Evolutionary conservation across 2,329 filamentous ascomycete genomes (phyloP).

Genomic region (Aspergillus quadrilineatus): DNA sequence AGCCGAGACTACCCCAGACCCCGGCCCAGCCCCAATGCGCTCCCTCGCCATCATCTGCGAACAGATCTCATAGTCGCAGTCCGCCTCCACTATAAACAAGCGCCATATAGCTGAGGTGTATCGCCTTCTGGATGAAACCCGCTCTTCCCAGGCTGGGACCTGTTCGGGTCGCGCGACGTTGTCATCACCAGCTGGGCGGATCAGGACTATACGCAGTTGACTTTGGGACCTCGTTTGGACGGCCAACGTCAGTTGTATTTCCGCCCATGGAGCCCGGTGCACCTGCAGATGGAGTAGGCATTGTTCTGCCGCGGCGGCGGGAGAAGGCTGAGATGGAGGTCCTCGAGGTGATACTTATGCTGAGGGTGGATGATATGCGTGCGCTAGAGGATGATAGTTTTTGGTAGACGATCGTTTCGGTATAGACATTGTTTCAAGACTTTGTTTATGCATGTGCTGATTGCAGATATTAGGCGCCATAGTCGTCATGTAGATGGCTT

Average conservation of each 20-base stretch:
- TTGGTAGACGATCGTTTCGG: not conserved
- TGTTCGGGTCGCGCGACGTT: conserved; percentile 16
- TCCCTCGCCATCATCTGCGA: conserved; percentile 1
- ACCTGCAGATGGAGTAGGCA: conserved; percentile 4
- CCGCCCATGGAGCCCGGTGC: conserved; percentile 6
- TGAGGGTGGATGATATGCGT: conserved; percentile 9
- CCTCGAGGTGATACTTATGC: conserved; percentile 6
- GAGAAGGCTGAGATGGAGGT: not conserved
- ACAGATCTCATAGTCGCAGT: not conserved
- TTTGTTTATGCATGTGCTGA: too few relatives aligned
- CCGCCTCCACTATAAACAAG: not conserved
- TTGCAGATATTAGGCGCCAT: too few relatives aligned
- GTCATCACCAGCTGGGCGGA: conserved; percentile 18
- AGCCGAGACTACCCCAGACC: not conserved
- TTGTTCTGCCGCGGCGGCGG: conserved; percentile 4
- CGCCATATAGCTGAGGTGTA: conserved; percentile 10
- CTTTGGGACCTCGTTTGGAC: conserved; percentile 10
- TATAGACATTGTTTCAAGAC: too few relatives aligned
- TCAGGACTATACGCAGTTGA: conserved; percentile 11
- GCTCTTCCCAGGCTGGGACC: conserved; percentile 14
- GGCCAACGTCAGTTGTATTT: conserved; percentile 7
- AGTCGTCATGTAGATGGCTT: too few relatives aligned
- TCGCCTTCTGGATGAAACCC: not conserved
- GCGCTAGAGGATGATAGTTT: not conserved
- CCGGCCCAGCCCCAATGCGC: not conserved